Conservation (phyloP, 1,139 yeast genomes). For the Debaryomyces udenii region DNA sequence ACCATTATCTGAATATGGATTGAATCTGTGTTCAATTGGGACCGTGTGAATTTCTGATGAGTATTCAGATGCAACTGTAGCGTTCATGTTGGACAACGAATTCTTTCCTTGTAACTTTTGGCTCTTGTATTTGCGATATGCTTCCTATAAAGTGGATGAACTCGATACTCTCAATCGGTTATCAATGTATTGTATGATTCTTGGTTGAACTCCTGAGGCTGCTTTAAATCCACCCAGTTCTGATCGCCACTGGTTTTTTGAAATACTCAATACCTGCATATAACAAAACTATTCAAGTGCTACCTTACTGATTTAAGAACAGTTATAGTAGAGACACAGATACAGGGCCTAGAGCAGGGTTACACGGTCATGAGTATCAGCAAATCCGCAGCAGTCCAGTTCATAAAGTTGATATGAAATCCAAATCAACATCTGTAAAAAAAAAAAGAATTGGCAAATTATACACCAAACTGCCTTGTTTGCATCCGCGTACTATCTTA, state of each 20-base stretch:
- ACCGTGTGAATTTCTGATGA: conserved; percentile 52
- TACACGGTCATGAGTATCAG: no score
- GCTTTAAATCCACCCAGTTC: background rate
- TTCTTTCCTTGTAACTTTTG: conserved; percentile 2
- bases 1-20: conserved; percentile 96
- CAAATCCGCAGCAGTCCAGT: no score
- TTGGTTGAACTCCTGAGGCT: background rate
- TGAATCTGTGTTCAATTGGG: conserved; percentile 92
- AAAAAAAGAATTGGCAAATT: no score
- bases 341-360: no score
- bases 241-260: conserved; percentile 9
- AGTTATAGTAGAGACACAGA: no score
- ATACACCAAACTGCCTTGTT: no score
- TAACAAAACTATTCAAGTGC: background rate
- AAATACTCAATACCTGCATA: conserved; percentile 1
- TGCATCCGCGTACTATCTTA: no score
- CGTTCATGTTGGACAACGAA: conserved; percentile 19
- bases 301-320: no score
- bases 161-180: conserved; percentile 2
- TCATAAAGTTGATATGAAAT: no score
- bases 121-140: conserved; percentile 1
- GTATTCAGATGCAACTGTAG: conserved; percentile 64
- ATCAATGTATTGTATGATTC: conserved; percentile 4
- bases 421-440: no score
- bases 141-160: background rate